Evolutionary conservation across 495 filamentous ascomycete genomes (phyloP), one percentile per base, ranked within the genome.

Genomic region (Tuber borchii): DNA sequence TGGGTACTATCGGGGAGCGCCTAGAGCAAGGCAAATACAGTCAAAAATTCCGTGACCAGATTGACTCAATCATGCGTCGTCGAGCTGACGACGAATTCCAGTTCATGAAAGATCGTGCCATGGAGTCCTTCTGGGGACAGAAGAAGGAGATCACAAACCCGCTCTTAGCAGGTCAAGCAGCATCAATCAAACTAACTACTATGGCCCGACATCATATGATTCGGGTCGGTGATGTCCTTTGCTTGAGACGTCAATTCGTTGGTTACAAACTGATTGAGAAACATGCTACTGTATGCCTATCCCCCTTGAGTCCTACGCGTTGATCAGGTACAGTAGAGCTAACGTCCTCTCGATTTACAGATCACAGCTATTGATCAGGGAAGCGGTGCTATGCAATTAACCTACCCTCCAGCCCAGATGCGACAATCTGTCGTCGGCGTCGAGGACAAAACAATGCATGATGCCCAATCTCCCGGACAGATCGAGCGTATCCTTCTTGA

Each of bases 51-150:
- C 56, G 56, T 65, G 56, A 65, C 14, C 26, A 65, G 56, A 34
- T 65, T 17, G 56, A 65, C 56, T 31, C 56, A 19, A 65, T 34
- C 56, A 65, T 75, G 39, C 14, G 44, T 10, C 39, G 89, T 78
- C 88, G 93, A 69, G 84, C 85, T n/a, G 83, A 86, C 2, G 93
- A 93, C n/a, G 85, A 87, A 31, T 95, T 91, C 78, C 90, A 95
- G 76, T 84, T 87, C 10, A 92, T 88, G 82, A 90, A 93, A 81
- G 88, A 89, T 71, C 78, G 85, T 6, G 86, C 91, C 56, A 91
- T 90, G 48, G 89, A 93, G 83, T 83, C 87, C 46, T 90, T 89
- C 74, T 97, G 92, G 92, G 90, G 88, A 0, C 87, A 91, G 74
- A 89, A 90, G 72, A 87, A 90, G 82, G 88, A 85, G 73, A 76